Conservation (phyloP, 2,329 filamentous ascomycete genomes). For the Ascochyta pisi region DNA sequence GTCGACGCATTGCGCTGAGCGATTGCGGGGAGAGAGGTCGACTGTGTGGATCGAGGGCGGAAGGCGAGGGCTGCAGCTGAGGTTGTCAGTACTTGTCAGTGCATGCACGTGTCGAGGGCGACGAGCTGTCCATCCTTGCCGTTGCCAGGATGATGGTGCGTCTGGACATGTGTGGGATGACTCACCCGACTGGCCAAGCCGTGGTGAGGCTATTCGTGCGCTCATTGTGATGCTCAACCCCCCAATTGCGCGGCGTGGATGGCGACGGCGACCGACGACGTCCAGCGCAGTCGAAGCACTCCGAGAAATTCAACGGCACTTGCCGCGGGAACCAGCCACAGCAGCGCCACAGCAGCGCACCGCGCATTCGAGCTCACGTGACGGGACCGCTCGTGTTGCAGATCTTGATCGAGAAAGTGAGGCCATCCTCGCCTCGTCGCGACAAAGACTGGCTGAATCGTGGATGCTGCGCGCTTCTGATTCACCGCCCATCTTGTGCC, state of each 20-base stretch:
- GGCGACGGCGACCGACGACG: constrained; percentile 13
- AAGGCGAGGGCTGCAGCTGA: constrained; percentile 29
- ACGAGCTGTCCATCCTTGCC: too few species aligned
- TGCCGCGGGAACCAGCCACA: constrained; percentile 9
- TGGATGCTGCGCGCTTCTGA: constrained; percentile 6
- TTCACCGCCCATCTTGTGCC: background rate
- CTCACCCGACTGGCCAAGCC: constrained; percentile 67
- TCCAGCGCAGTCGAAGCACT: constrained; percentile 25
- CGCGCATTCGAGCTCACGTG: constrained; percentile 1
- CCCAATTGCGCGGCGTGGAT: constrained; percentile 36
- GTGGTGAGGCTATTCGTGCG: constrained; percentile 68
- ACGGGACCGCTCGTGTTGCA: background rate
- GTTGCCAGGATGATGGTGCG: background rate
- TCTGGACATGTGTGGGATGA: background rate
- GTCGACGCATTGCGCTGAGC: constrained; percentile 26
- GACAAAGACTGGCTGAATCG: background rate
- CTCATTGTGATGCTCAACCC: constrained; percentile 61
- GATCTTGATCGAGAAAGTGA: constrained; percentile 8
- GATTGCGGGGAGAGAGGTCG: constrained; percentile 25
- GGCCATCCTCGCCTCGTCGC: constrained; percentile 12
- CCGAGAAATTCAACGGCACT: constrained; percentile 26
- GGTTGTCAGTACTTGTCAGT: constrained; percentile 10
- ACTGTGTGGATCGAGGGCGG: constrained; percentile 28
- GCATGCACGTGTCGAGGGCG: background rate
- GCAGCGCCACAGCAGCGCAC: too few species aligned